phyloP scores from a whole-genome alignment of 2,329 filamentous ascomycete species.

The Talaromyces rugulosus region DNA sequence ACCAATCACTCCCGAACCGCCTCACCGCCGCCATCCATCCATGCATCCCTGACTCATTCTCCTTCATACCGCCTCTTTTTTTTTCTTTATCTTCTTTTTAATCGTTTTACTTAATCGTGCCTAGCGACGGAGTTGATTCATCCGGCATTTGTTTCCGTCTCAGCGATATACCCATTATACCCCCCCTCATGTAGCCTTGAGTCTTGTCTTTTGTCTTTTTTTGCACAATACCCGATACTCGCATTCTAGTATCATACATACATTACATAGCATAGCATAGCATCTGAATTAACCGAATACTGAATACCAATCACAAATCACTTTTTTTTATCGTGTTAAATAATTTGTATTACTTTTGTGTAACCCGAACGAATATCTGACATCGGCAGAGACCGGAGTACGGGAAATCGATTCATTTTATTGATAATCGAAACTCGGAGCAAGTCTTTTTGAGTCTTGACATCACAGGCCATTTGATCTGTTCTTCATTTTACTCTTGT shows the following conservation, averaged over 20 bases:
- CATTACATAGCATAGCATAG: not conserved
- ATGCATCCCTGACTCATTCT: not conserved
- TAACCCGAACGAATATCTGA: not conserved
- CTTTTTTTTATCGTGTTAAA: too few species aligned
- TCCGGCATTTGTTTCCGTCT: not conserved
- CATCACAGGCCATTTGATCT: not conserved
- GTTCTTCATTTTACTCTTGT: not conserved
- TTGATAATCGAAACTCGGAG: not conserved
- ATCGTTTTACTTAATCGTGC: not conserved
- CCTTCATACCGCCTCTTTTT: not conserved
- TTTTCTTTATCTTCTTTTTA: not conserved
- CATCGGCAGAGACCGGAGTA: not conserved
- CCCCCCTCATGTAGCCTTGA: conserved; percentile 8
- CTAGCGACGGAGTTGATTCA: conserved; percentile 3
- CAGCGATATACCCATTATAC: conserved; percentile 7
- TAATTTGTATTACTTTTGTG: not conserved
- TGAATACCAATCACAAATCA: not conserved
- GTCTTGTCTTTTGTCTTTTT: not conserved
- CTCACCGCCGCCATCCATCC: conserved; percentile 1
- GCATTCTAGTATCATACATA: not conserved
- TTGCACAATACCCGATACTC: not conserved
- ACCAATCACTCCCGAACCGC: not conserved
- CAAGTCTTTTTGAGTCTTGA: too few species aligned
- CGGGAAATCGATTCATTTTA: not conserved
- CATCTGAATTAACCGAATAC: not conserved